Evolutionary conservation across 805 yeast species (phyloP).

Genomic region (Metschnikowia kofuensis): DNA sequence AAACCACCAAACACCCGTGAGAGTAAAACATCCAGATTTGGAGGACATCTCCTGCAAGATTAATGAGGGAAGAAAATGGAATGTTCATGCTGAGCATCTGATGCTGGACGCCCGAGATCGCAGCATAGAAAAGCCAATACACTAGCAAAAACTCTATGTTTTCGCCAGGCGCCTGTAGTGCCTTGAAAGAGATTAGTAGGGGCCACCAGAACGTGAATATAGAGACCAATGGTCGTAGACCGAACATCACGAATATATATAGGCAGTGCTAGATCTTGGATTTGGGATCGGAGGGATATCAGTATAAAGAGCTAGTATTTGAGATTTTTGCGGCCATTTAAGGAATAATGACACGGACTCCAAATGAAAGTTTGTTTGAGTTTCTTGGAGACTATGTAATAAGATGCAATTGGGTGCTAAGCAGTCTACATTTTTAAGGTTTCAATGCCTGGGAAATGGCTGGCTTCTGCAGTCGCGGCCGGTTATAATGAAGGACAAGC

Average conservation of each 20-base stretch:
- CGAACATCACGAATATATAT: neutral
- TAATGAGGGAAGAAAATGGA: constrained; percentile 2
- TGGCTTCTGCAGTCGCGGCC: no score
- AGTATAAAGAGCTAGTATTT: no score
- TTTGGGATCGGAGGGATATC: no score
- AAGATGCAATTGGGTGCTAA: no score
- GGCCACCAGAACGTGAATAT: constrained; percentile 15
- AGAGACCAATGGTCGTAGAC: constrained; percentile 4
- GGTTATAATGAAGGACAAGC: no score
- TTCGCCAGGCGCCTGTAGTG: constrained; percentile 6
- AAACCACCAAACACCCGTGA: constrained; percentile 14
- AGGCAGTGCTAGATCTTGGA: no score
- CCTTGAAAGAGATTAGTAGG: constrained; percentile 10
- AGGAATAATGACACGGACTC: no score
- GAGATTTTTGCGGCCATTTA: no score
- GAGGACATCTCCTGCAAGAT: constrained; percentile 5
- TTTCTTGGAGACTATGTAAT: no score
- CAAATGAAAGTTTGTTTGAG: no score
- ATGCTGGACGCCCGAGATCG: constrained; percentile 4
- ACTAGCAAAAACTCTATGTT: constrained; percentile 11
- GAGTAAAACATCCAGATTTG: constrained; percentile 16
- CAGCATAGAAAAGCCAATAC: constrained; percentile 14
- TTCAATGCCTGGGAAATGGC: no score
- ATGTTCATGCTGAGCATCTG: neutral
- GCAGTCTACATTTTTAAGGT: no score